These are phyloP conservation scores for Eucalyptus victrix DNA, from an alignment of 345 rosid species.

Conservation along the genomic window DNA sequence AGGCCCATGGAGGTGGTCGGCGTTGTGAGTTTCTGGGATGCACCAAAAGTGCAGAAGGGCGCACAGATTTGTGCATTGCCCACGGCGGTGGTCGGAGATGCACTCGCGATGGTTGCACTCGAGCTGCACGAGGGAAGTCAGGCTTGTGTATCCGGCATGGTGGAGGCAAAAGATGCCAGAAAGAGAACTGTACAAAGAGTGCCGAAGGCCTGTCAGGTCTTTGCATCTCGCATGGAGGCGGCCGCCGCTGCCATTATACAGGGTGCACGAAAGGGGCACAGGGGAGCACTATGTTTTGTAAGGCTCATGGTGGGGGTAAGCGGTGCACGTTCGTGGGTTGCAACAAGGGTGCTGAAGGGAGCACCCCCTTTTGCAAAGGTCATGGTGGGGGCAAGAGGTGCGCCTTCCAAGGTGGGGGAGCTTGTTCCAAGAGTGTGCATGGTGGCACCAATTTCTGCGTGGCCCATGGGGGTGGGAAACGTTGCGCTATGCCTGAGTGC, in stretches of 20 bases:
- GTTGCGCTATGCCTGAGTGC: slow-evolving; percentile 79
- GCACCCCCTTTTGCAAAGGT: slow-evolving; percentile 93
- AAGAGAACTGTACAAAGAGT: slow-evolving; percentile 78
- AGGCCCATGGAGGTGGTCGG: slow-evolving; percentile 98
- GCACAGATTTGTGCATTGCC: slow-evolving; percentile 89
- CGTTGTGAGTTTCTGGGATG: slow-evolving; percentile 94
- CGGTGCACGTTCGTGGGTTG: slow-evolving; percentile 73
- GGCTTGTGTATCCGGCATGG: slow-evolving; percentile 95
- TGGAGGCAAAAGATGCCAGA: slow-evolving; percentile 95
- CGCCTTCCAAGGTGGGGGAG: slow-evolving; percentile 66
- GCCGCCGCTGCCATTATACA: slow-evolving; percentile 69
- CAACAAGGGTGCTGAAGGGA: slow-evolving; percentile 97
- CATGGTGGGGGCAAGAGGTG: slow-evolving; percentile 99
- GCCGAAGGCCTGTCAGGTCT: slow-evolving; percentile 98
- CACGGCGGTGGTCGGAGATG: slow-evolving; percentile 99
- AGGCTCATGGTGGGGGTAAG: slow-evolving; percentile 98
- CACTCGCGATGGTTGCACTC: slow-evolving; percentile 63
- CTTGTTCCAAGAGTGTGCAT: slow-evolving; percentile 91
- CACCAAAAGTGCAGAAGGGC: slow-evolving; percentile 98
- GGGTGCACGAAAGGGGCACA: slow-evolving; percentile 97
- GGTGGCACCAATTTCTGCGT: slow-evolving; percentile 99
- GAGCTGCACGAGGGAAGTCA: slow-evolving; percentile 96
- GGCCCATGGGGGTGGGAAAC: slow-evolving; percentile 97
- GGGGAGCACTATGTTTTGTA: slow-evolving; percentile 97
- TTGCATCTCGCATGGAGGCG: slow-evolving; percentile 97